Percentiles rank a stretch among this genome's conserved stretches.
These are phyloP conservation scores for Cinnamomum chago DNA, from an alignment of 164 flowering plant genomes.

Conservation along the genomic window DNA sequence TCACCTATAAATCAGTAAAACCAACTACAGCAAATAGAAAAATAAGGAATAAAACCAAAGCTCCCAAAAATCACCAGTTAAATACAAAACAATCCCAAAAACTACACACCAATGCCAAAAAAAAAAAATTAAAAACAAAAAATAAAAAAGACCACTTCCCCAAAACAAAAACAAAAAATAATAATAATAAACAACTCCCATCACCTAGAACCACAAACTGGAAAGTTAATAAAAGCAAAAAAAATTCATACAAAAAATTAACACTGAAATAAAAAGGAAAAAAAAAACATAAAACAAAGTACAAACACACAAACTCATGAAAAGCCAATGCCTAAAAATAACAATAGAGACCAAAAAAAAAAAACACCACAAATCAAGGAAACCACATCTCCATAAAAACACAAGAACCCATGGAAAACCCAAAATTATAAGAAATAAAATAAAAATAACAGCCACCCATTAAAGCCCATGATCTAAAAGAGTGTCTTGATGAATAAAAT, in stretches of 20 bases:
- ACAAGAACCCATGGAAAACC: no score
- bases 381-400: no score
- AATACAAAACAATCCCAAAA: neutral
- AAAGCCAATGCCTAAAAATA: neutral
- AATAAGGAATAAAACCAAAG: neutral
- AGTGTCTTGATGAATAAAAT: neutral
- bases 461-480: conserved; percentile 1
- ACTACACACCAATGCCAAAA: neutral
- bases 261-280: neutral
- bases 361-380: no score
- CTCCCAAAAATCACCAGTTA: no score
- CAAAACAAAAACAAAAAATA: neutral
- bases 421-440: no score
- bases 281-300: neutral
- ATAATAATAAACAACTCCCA: neutral
- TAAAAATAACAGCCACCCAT: no score
- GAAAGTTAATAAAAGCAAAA: neutral
- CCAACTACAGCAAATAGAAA: neutral
- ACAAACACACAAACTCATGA: neutral
- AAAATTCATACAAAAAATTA: neutral
- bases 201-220: neutral
- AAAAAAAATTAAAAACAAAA: neutral
- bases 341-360: no score
- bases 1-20: neutral
- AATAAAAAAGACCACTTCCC: neutral